Percentiles rank a stretch among this genome's conserved stretches.
These are phyloP conservation scores for Kuraishia piskuri DNA, from an alignment of 805 yeast genomes.

Conservation along the genomic window DNA sequence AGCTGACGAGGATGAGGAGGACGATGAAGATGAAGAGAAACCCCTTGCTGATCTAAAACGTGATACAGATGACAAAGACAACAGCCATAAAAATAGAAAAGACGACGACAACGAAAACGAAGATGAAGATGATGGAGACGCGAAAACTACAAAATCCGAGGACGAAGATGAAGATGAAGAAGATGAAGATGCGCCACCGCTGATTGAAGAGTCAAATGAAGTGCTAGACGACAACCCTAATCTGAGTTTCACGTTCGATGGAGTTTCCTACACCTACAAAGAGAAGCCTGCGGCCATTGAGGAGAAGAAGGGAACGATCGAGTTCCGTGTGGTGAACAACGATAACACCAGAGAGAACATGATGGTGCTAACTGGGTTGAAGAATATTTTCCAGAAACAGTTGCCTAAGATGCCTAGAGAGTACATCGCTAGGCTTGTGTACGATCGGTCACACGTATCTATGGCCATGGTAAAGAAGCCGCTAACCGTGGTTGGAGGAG, in stretches of 20 bases:
- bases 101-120: conserved; percentile 13
- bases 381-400: conserved; percentile 94
- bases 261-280: conserved; percentile 70
- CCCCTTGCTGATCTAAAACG: conserved; percentile 13
- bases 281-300: conserved; percentile 93
- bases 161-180: conserved; percentile 12
- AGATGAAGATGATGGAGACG: conserved; percentile 7
- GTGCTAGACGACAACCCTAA: conserved; percentile 21
- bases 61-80: conserved; percentile 14
- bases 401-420: conserved; percentile 98
- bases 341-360: conserved; percentile 81
- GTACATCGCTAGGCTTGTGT: conserved; percentile 88
- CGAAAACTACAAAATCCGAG: conserved; percentile 6
- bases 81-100: conserved; percentile 10
- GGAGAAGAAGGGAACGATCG: conserved; percentile 88
- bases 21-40: conserved; percentile 16
- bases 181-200: conserved; percentile 8
- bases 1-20: not conserved
- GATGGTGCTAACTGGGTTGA: conserved; percentile 89
- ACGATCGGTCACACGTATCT: conserved; percentile 88
- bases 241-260: conserved; percentile 60
- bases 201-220: conserved; percentile 14
- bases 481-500: conserved; percentile 94
- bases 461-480: conserved; percentile 95
- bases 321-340: conserved; percentile 93